Base-by-base conservation (phyloP, 495 filamentous ascomycete genomes). In the Penicillium lividum region DNA sequence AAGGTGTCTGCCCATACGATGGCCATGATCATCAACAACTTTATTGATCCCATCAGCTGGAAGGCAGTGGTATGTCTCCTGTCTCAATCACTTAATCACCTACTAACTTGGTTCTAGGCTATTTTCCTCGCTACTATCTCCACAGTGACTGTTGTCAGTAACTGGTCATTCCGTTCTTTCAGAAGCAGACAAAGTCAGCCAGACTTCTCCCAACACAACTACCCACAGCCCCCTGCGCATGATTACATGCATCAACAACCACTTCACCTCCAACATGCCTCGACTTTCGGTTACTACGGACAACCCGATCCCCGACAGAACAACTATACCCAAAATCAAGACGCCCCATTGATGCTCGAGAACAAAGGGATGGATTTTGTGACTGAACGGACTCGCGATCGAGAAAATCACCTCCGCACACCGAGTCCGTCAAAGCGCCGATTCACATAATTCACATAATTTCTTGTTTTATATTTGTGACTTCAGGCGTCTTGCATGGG, bases 21-120 rank as follows among this genome's bases (percentile, higher is more conserved):
- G 80, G 93, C 87, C 51, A 86, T 87, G 66, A 96, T 93, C 29
- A 84, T 90, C 64, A 89, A 89, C 63, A 77, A 73, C 56, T 89
- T 90, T 61, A 80, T 89, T 33, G 84, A 91, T 68, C 80, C 85
- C 11, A 87, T 90, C 42, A 86, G 82, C 52, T 87, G 83, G 68
- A 92, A 93, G 70, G 84, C 86, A 27, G 86, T 90, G 73, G 84
- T 87, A 81, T 44, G 79, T 77, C 22, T 15, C 9, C 33, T 9
- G 7, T 36, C 28, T 42, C 3, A 57, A 11, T 61, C 25, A 30
- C 27, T 8, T 13, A 16, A 31, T 22, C 38, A 22, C n/a, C 25
- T 58, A 46, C 64, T 71, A 64, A 72, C 54, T 5, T 6, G 0
- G 40, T 31, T 46, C 15, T 51, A 80, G 77, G 30, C 71, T 22